Conservation (phyloP, 139 green algal genomes). For the Coelastrella sp. region DNA sequence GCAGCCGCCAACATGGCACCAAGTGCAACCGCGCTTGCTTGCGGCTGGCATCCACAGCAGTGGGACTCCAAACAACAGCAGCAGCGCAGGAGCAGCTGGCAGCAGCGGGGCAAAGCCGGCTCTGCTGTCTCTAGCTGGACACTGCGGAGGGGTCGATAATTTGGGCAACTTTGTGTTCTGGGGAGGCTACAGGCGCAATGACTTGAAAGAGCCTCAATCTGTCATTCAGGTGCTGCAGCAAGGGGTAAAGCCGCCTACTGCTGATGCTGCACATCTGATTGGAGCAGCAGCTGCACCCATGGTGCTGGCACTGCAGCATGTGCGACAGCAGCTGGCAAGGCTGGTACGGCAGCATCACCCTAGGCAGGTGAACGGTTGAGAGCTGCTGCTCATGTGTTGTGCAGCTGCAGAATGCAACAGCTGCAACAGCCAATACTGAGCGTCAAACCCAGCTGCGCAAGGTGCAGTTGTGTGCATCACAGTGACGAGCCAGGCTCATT, state of each 20-base stretch:
- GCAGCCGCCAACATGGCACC: not conserved
- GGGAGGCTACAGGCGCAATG: not conserved
- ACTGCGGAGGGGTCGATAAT: not conserved
- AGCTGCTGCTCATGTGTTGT: not conserved
- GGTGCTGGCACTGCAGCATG: conserved; percentile 31
- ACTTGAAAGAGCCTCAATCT: conserved; percentile 12
- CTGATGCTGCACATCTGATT: conserved; percentile 27
- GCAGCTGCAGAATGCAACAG: not conserved
- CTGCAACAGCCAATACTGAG: not conserved
- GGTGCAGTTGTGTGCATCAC: no score
- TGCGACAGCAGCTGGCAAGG: conserved; percentile 32
- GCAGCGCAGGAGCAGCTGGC: not conserved
- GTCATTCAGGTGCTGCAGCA: conserved; percentile 23
- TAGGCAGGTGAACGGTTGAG: not conserved
- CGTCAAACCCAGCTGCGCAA: no score
- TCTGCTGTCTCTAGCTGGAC: conserved; percentile 18
- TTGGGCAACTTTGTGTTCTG: conserved; percentile 20
- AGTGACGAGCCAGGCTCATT: no score
- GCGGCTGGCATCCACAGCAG: not conserved
- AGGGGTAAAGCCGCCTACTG: conserved; percentile 18
- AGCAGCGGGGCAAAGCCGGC: not conserved
- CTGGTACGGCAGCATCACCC: conserved; percentile 27
- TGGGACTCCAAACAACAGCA: not conserved
- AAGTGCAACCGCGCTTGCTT: not conserved
- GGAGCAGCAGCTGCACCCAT: not conserved